These are phyloP conservation scores for Tolypocladium paradoxum DNA, from an alignment of 2,329 filamentous ascomycete species.

Conservation along the genomic window DNA sequence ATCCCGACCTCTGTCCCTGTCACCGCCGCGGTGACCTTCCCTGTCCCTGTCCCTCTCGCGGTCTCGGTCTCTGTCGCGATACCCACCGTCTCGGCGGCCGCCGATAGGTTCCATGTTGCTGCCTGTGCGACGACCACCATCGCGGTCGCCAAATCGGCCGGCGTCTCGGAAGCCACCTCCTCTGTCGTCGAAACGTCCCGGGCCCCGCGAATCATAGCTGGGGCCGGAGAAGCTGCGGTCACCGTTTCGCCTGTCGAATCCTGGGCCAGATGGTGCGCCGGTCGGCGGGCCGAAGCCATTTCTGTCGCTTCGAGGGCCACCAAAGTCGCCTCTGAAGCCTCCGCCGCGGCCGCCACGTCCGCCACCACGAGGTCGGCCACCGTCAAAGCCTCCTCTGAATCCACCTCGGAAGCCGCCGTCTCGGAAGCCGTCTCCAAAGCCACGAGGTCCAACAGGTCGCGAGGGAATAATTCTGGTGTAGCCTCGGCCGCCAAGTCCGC, in stretches of 20 bases:
- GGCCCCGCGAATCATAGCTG: constrained; percentile 44
- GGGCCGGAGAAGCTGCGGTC: constrained; percentile 32
- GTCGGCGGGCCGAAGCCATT: constrained; percentile 42
- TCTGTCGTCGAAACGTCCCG: constrained; percentile 51
- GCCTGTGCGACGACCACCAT: constrained; percentile 43
- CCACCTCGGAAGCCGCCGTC: constrained; percentile 33
- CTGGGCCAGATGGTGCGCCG: constrained; percentile 51
- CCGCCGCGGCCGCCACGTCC: constrained; percentile 45
- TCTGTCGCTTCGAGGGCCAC: constrained; percentile 22
- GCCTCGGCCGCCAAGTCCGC: constrained; percentile 81
- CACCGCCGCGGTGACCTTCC: constrained; percentile 26
- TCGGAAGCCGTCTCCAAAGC: constrained; percentile 48
- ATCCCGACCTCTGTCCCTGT: constrained; percentile 17
- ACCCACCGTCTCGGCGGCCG: constrained; percentile 52
- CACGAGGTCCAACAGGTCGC: constrained; percentile 55
- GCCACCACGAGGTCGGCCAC: constrained; percentile 30
- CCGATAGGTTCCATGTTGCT: constrained; percentile 80
- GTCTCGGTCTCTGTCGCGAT: constrained; percentile 39
- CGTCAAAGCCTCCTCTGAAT: constrained; percentile 31
- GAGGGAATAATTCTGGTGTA: constrained; percentile 76
- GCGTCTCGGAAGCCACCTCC: constrained; percentile 41
- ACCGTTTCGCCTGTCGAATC: constrained; percentile 33
- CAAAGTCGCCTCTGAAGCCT: constrained; percentile 37
- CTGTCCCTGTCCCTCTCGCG: constrained; percentile 33
- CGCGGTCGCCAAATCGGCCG: constrained; percentile 19